Base-by-base conservation (phyloP, 305 asterid genomes). In the Fraxinus dipetala region DNA sequence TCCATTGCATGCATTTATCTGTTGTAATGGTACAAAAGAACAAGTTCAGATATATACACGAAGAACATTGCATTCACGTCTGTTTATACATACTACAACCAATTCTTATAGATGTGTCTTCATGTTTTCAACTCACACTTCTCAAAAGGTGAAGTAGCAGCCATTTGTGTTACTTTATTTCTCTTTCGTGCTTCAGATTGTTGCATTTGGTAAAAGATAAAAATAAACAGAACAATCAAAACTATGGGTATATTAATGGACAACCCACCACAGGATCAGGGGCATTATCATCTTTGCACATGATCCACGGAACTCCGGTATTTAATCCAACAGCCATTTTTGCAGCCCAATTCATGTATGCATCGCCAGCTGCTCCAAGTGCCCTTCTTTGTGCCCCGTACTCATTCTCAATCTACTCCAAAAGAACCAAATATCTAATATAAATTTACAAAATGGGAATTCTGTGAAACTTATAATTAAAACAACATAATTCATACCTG, bases 201-300 rank as follows among this genome's bases (percentile, higher is more conserved):
- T 59, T 59, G 13, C 31, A 20, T 8, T 24, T 3, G 6, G 28
- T 61, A 22, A 22, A 61, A 22, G 72, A 61, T n/a, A 56, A 6
- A 56, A 61, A 61, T 14, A 13, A 59, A 20, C 5, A n/a, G 32
- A 61, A 22, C 65, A n/a, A 56, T 18, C 14, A 24, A 61, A 61
- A 61, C 70, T 22, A 61, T 7, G 31, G 14, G 3, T 5, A 36
- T 22, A 54, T 22, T 14, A 45, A 48, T 14, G 61, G 61, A 80
- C 36, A 76, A 43, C 90, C 83, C 59, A 91, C 95, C 63, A 92
- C 82, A 32, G 96, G 96, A 28, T 92, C 96, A 56, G 96, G 96
- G 78, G 96, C 93, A 73, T 87, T 90, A 48, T 90, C 90, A 82
- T 91, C 90, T 84, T 90, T 91, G 90, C 95, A 91, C 96, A 92